These are phyloP conservation scores for Priceomyces haplophilus DNA, from an alignment of 805 yeast species.

Conservation along the genomic window DNA sequence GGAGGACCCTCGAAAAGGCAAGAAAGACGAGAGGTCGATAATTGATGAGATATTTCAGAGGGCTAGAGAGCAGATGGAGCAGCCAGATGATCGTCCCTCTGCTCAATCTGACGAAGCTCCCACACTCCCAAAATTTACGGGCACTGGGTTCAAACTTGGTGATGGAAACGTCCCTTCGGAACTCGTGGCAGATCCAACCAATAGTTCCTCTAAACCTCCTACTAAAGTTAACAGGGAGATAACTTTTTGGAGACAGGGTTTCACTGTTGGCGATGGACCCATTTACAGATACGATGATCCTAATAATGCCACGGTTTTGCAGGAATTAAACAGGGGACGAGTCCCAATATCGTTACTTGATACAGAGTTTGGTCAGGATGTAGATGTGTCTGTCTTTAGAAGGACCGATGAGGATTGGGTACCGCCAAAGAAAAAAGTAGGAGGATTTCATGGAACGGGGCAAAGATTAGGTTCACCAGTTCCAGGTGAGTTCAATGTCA, in stretches of 20 bases:
- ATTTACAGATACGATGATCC: slow-evolving; percentile 90
- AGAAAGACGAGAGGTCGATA: slow-evolving; percentile 43
- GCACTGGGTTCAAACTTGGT: slow-evolving; percentile 54
- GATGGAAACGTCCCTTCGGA: slow-evolving; percentile 41
- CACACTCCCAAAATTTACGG: slow-evolving; percentile 35
- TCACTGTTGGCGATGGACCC: slow-evolving; percentile 89
- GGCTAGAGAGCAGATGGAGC: slow-evolving; percentile 48
- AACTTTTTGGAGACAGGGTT: slow-evolving; percentile 96
- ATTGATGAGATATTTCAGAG: slow-evolving; percentile 67
- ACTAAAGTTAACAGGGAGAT: slow-evolving; percentile 70
- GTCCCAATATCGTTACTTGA: slow-evolving; percentile 84
- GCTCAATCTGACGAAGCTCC: slow-evolving; percentile 25
- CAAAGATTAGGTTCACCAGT: slow-evolving; percentile 86
- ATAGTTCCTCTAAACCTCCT: slow-evolving; percentile 21
- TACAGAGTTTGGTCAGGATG: slow-evolving; percentile 88
- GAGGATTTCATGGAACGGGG: slow-evolving; percentile 78
- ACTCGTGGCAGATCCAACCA: slow-evolving; percentile 30
- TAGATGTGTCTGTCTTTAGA: slow-evolving; percentile 82
- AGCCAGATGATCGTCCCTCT: slow-evolving; percentile 34
- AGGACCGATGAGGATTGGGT: slow-evolving; percentile 76
- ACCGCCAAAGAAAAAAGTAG: slow-evolving; percentile 59
- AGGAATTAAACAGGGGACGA: slow-evolving; percentile 81
- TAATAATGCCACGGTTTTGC: slow-evolving; percentile 70
- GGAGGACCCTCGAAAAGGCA: slow-evolving; percentile 60
- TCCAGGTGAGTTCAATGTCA: slow-evolving; percentile 61